Evolutionary conservation across 106 monocot species (phyloP).

Genomic region (Alisma plantagoaquatica): DNA sequence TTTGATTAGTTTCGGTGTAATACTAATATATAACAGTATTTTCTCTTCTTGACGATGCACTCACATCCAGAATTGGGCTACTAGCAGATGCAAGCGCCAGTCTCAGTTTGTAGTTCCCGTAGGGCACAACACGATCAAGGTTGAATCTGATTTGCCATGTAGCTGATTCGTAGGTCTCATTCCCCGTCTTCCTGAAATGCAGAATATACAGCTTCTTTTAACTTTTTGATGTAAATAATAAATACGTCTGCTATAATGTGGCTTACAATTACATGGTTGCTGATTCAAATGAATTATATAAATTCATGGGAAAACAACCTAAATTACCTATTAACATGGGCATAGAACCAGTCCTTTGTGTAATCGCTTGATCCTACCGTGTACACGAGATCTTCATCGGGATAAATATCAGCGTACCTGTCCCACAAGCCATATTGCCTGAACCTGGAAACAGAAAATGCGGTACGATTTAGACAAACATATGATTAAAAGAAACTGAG

Average conservation of each 20-base stretch:
- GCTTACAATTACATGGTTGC: not conserved
- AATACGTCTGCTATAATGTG: too few relatives aligned
- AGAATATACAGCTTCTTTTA: too few relatives aligned
- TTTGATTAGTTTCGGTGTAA: not conserved
- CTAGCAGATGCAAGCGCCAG: slow-evolving; percentile 11
- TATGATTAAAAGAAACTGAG: too few relatives aligned
- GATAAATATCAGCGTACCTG: slow-evolving; percentile 16
- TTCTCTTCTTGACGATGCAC: not conserved
- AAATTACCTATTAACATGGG: slow-evolving; percentile 18
- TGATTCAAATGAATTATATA: not conserved
- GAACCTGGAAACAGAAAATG: slow-evolving; percentile 7
- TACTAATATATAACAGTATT: not conserved
- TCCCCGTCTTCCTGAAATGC: slow-evolving; percentile 8
- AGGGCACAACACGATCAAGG: not conserved
- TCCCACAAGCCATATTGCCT: slow-evolving; percentile 22
- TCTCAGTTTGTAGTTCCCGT: slow-evolving; percentile 6
- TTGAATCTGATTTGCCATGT: slow-evolving; percentile 22
- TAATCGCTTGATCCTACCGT: slow-evolving; percentile 10
- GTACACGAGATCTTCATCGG: slow-evolving; percentile 13
- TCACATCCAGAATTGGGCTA: slow-evolving; percentile 14
- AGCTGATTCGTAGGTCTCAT: slow-evolving; percentile 6
- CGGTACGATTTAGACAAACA: not conserved
- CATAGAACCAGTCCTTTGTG: slow-evolving; percentile 20
- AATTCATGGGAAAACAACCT: not conserved
- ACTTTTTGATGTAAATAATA: too few relatives aligned